These are phyloP conservation scores for Rhododendron molle DNA, from an alignment of 148 eudicot genomes.

Conservation along the genomic window DNA sequence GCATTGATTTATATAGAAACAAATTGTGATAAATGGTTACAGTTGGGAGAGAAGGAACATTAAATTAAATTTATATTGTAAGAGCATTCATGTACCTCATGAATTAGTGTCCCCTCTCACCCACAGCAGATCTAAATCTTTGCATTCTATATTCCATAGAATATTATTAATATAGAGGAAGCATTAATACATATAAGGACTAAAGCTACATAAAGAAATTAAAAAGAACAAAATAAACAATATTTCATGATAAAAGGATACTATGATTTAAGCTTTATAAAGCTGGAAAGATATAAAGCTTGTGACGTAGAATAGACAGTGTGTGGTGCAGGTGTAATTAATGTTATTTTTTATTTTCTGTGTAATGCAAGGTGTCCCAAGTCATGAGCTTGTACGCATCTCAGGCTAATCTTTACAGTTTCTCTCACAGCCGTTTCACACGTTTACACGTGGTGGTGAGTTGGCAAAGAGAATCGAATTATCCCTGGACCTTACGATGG, in stretches of 20 bases:
- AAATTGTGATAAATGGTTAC: too few species aligned
- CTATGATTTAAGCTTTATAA: neutral
- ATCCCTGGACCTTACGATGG: too few species aligned
- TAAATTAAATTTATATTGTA: too few species aligned
- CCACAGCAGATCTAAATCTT: neutral
- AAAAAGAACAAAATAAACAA: neutral
- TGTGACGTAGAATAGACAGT: neutral
- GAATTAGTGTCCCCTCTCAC: neutral
- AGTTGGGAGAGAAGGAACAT: too few species aligned
- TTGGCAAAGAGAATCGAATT: too few species aligned
- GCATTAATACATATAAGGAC: neutral
- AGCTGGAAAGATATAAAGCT: constrained; percentile 1
- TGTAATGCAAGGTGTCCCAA: too few species aligned
- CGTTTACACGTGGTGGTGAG: too few species aligned
- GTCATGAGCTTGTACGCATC: too few species aligned
- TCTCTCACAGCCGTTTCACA: too few species aligned
- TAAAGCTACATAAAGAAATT: neutral
- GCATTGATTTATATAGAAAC: too few species aligned
- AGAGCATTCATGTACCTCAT: neutral
- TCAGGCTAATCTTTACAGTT: too few species aligned
- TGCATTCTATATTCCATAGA: neutral
- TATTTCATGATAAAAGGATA: neutral
- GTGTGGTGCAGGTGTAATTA: neutral
- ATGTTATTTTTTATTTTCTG: neutral
- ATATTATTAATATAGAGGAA: neutral